These are phyloP conservation scores for Penicillium ochrochloron DNA, from an alignment of 495 filamentous ascomycete species.

Conservation along the genomic window DNA sequence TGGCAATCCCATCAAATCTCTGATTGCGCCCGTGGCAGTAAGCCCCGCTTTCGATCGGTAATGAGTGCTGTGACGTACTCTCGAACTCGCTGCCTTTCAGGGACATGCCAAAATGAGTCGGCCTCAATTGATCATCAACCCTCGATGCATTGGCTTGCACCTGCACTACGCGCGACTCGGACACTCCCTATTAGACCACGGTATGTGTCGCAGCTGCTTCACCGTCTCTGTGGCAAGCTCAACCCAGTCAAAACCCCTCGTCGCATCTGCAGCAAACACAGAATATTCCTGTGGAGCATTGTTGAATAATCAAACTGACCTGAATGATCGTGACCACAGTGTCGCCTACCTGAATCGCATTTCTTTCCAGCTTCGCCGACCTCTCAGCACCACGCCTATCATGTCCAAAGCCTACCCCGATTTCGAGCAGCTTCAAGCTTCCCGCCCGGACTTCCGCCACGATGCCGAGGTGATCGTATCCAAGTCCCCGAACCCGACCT, in stretches of 20 bases:
- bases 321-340: constrained; percentile 12
- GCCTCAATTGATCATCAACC: background rate
- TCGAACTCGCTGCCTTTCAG: background rate
- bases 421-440: constrained; percentile 76
- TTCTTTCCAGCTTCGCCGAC: constrained; percentile 9
- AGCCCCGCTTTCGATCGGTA: constrained; percentile 10
- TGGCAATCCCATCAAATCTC: background rate
- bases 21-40: background rate
- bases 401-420: constrained; percentile 53
- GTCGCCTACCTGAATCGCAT: background rate
- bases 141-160: constrained; percentile 9
- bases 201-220: constrained; percentile 16
- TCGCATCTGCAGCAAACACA: background rate
- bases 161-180: constrained; percentile 6
- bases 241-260: background rate
- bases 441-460: constrained; percentile 67
- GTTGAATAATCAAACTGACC: constrained; percentile 11
- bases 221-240: constrained; percentile 16
- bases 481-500: constrained; percentile 73
- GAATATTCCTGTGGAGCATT: background rate
- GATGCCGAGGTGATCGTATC: constrained; percentile 61
- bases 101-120: background rate
- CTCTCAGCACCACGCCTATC: constrained; percentile 29
- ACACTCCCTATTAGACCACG: background rate
- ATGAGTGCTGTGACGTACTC: background rate